Percentiles rank a stretch among this genome's conserved stretches.
Evolutionary conservation across 495 filamentous ascomycete genomes (phyloP).

Genomic region (Astrothelium subdiscretum): DNA sequence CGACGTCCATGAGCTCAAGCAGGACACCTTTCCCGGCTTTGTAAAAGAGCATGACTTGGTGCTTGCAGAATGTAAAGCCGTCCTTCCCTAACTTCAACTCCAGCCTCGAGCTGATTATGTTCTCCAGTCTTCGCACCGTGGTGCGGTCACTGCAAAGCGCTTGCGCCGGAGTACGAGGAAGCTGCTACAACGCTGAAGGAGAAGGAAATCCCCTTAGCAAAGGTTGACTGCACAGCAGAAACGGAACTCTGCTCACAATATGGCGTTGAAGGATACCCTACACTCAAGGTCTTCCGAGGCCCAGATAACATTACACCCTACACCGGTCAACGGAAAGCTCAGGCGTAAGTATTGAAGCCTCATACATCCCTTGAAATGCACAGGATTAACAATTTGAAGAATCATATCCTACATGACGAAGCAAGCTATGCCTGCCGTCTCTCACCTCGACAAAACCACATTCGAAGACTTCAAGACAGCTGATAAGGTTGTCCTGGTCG

Average conservation of each 20-base stretch:
- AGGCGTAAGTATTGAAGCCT: conserved; percentile 50
- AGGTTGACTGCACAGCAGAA: conserved; percentile 96
- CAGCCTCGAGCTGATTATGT: conserved; percentile 13
- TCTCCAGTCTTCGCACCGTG: conserved; percentile 56
- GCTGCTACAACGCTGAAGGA: conserved; percentile 88
- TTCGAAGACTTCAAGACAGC: conserved; percentile 93
- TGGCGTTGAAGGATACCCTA: conserved; percentile 94
- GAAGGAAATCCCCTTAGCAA: conserved; percentile 84
- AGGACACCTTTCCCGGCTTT: conserved; percentile 56
- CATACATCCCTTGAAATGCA: not conserved
- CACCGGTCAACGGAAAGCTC: conserved; percentile 77
- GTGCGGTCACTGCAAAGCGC: conserved; percentile 74
- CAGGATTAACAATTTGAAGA: conserved; percentile 30
- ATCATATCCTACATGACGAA: conserved; percentile 99
- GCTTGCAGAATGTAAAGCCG: conserved; percentile 61
- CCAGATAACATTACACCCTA: conserved; percentile 74
- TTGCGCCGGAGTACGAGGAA: conserved; percentile 77
- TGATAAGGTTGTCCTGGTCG: conserved; percentile 92
- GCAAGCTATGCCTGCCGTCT: conserved; percentile 90
- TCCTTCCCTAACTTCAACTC: not conserved
- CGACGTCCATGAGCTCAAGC: conserved; percentile 70
- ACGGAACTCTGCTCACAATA: conserved; percentile 78
- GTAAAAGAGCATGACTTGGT: conserved; percentile 73
- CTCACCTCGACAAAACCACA: conserved; percentile 61
- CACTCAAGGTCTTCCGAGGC: conserved; percentile 97